These are phyloP conservation scores for Ophiostoma himal-ulmi DNA, from an alignment of 2,329 filamentous ascomycete genomes.

Conservation along the genomic window DNA sequence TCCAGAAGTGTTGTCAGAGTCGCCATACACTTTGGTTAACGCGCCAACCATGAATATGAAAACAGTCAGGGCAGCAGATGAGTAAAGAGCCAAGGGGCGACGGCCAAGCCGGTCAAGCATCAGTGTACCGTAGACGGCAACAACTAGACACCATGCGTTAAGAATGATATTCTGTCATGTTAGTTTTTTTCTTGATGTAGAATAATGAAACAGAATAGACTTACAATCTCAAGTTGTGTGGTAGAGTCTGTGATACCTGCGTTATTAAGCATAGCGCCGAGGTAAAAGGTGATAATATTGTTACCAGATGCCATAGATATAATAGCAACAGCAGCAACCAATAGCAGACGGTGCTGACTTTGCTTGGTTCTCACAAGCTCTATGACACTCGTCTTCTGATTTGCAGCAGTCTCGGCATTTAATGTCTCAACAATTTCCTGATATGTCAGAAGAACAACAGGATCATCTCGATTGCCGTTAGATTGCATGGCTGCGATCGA, in stretches of 20 bases:
- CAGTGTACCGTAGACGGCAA: constrained; percentile 26
- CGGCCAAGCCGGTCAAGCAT: constrained; percentile 29
- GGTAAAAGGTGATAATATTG: constrained; percentile 24
- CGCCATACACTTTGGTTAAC: constrained; percentile 14
- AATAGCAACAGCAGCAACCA: constrained; percentile 15
- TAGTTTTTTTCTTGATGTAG: not conserved
- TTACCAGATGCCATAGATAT: constrained; percentile 20
- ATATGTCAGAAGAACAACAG: constrained; percentile 15
- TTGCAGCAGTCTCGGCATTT: constrained; percentile 2
- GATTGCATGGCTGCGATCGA: constrained; percentile 39
- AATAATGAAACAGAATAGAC: not conserved
- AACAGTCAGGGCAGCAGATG: constrained; percentile 4
- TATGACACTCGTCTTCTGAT: not conserved
- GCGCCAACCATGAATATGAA: constrained; percentile 37
- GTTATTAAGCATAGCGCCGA: constrained; percentile 16
- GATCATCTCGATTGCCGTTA: constrained; percentile 16
- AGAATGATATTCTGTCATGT: constrained; percentile 20
- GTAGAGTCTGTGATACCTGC: constrained; percentile 21
- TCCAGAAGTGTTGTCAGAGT: constrained; percentile 17
- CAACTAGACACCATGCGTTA: constrained; percentile 22
- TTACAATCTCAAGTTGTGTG: constrained; percentile 19
- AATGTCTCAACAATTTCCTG: constrained; percentile 23
- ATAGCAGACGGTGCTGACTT: constrained; percentile 15
- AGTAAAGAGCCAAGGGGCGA: not conserved
- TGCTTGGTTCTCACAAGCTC: constrained; percentile 12